phyloP scores from a whole-genome alignment of 2,329 filamentous ascomycete species.

The Lachnellula occidentalis region DNA sequence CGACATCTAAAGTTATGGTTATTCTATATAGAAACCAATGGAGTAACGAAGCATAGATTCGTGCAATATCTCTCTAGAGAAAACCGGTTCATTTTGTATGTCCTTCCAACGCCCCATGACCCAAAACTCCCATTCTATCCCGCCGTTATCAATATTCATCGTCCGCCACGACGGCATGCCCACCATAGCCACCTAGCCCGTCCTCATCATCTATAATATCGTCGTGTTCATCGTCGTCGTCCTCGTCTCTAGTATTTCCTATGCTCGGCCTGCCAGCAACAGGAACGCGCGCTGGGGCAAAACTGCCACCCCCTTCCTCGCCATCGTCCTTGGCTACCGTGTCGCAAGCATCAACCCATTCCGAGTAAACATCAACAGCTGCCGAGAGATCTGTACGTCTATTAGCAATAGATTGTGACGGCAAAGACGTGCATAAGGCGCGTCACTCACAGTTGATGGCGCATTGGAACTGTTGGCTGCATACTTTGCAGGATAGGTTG shows the following conservation, averaged over 20 bases:
- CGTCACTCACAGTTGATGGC: constrained; percentile 79
- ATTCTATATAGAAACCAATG: neutral
- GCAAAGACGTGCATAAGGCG: neutral
- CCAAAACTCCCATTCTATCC: constrained; percentile 14
- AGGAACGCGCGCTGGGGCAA: constrained; percentile 20
- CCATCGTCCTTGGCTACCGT: constrained; percentile 60
- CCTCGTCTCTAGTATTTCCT: constrained; percentile 21
- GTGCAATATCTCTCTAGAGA: neutral
- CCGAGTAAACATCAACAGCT: constrained; percentile 90
- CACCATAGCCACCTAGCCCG: constrained; percentile 46
- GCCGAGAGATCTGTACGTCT: constrained; percentile 68
- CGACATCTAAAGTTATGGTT: neutral
- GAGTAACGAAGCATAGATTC: neutral
- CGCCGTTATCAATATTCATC: constrained; percentile 44
- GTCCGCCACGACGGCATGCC: constrained; percentile 48
- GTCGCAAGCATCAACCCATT: constrained; percentile 96
- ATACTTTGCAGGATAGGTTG: constrained; percentile 82
- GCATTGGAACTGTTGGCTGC: constrained; percentile 89
- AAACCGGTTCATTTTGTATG: constrained; percentile 6
- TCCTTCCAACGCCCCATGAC: constrained; percentile 12
- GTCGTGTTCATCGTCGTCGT: constrained; percentile 31
- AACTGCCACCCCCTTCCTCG: constrained; percentile 30
- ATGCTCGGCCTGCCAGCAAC: constrained; percentile 14
- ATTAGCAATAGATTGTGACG: constrained; percentile 8
- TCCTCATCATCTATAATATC: constrained; percentile 38